Conservation (phyloP, 371 early-diverging fungal species). For the Dichotomocladium elegans region DNA sequence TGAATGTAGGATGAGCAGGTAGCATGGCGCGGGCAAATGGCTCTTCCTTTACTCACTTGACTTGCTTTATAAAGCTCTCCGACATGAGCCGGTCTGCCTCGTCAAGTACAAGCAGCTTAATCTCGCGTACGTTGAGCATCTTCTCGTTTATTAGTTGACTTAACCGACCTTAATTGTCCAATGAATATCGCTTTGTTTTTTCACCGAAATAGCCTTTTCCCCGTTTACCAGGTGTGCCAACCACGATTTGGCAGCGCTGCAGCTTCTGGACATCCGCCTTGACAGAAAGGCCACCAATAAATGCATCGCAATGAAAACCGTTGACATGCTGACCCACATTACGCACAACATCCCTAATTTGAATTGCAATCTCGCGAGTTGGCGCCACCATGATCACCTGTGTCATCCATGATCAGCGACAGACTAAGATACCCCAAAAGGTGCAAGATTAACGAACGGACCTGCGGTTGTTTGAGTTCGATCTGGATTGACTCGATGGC, state of each 20-base stretch:
- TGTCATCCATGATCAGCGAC: not conserved
- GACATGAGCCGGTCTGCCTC: slow-evolving; percentile 94
- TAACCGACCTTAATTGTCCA: slow-evolving; percentile 57
- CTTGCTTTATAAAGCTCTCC: slow-evolving; percentile 37
- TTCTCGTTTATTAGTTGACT: slow-evolving; percentile 72
- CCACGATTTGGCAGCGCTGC: slow-evolving; percentile 70
- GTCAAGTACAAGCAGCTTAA: slow-evolving; percentile 87
- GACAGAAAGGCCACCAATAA: slow-evolving; percentile 85
- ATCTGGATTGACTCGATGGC: slow-evolving; percentile 74
- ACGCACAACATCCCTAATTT: slow-evolving; percentile 77
- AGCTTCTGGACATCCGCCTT: slow-evolving; percentile 66
- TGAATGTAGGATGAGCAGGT: not conserved
- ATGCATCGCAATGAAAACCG: slow-evolving; percentile 64
- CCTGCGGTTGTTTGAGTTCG: slow-evolving; percentile 20
- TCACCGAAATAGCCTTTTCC: not conserved
- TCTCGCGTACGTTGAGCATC: slow-evolving; percentile 53
- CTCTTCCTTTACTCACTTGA: no score
- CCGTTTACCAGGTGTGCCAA: slow-evolving; percentile 83
- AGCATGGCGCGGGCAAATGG: no score
- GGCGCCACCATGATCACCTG: slow-evolving; percentile 85
- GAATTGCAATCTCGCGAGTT: slow-evolving; percentile 91
- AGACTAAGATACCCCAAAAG: not conserved
- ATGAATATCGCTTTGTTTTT: not conserved
- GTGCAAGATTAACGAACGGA: slow-evolving; percentile 5
- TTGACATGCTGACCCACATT: slow-evolving; percentile 46